Evolutionary conservation across 352 stramenopile genomes (phyloP).

Genomic region (Thalassiosira exigua): DNA sequence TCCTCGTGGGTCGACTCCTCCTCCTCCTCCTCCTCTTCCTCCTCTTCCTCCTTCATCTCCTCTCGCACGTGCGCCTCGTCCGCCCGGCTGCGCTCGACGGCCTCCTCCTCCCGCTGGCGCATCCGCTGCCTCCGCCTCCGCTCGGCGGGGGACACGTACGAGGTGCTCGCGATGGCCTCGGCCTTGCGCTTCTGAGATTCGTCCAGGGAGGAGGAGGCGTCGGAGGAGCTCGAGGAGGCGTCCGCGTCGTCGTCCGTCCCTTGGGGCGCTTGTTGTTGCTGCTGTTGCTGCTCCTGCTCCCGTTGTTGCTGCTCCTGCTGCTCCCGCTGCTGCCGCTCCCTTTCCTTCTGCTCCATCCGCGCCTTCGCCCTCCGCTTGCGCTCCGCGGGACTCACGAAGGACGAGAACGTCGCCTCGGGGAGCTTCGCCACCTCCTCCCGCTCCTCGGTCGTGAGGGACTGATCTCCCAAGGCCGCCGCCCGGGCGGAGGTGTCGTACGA

Average conservation of each 20-base stretch:
- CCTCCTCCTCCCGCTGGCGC: neutral
- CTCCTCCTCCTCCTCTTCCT: neutral
- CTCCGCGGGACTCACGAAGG: neutral
- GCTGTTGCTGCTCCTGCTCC: neutral
- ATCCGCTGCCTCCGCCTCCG: conserved; percentile 25
- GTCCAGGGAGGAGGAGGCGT: neutral
- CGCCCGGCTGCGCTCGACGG: neutral
- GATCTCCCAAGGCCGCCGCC: neutral
- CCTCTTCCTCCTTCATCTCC: neutral
- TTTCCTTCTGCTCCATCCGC: neutral
- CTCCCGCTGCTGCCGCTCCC: neutral
- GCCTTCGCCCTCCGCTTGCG: neutral
- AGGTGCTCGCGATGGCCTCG: neutral
- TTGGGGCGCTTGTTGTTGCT: neutral
- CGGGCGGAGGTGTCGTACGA: neutral
- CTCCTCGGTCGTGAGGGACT: neutral
- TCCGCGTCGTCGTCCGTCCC: neutral
- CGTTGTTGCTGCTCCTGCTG: neutral
- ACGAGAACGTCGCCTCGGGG: neutral
- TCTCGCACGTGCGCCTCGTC: neutral
- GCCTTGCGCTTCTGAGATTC: neutral
- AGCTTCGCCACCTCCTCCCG: neutral
- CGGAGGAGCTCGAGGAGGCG: neutral
- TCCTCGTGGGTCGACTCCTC: neutral
- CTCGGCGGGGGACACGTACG: conserved; percentile 21